These are phyloP conservation scores for Evernia prunastri DNA, from an alignment of 495 filamentous ascomycete species.

Conservation along the genomic window DNA sequence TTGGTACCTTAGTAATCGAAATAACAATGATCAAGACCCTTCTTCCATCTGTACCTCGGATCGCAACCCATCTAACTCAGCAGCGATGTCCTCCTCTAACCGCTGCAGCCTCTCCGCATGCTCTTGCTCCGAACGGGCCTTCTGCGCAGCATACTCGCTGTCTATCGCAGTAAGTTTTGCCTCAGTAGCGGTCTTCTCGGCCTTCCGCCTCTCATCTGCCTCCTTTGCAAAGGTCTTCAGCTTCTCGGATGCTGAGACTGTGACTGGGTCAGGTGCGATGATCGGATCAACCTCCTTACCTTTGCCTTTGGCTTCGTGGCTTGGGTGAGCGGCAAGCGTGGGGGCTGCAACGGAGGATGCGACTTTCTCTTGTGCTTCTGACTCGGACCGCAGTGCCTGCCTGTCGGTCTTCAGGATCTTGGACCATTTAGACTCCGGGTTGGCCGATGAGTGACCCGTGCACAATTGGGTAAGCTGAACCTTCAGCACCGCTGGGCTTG, in stretches of 20 bases:
- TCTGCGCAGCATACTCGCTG: neutral
- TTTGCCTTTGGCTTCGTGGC: neutral
- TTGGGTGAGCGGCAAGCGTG: neutral
- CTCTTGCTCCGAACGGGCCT: neutral
- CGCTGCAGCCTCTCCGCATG: neutral
- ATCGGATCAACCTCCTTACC: neutral
- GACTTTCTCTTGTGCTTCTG: no score
- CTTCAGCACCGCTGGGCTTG: no score
- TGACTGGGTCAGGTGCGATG: neutral
- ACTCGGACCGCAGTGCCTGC: no score
- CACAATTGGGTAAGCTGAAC: no score
- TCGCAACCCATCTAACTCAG: neutral
- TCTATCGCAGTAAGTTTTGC: neutral
- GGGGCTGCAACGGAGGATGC: no score
- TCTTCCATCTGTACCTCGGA: neutral
- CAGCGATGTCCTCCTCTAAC: neutral
- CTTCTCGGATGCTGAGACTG: neutral
- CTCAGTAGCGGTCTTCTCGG: neutral
- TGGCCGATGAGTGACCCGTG: no score
- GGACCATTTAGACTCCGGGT: no score
- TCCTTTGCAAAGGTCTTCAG: neutral
- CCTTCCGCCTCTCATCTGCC: neutral
- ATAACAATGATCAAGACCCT: no score
- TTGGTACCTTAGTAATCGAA: no score
- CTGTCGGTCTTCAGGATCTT: no score